A percentile compares a stretch with the other conserved stretches of the same genome.
These are phyloP conservation scores for Tetramitus jugosus DNA, from an alignment of 208 protist species.

Conservation along the genomic window DNA sequence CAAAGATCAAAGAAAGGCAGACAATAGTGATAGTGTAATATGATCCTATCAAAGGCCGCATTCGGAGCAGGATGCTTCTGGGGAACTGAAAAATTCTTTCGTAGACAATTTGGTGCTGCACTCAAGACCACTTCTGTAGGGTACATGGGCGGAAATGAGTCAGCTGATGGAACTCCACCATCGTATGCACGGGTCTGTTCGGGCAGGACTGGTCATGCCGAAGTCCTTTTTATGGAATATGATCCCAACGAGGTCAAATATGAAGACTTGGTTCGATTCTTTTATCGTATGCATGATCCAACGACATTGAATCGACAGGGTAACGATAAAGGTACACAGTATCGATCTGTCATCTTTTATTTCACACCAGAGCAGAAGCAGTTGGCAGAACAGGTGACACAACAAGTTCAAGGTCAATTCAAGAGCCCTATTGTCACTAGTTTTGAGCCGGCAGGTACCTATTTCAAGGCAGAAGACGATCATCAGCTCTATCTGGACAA, in stretches of 20 bases:
- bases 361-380: constrained; percentile 69
- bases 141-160: constrained; percentile 68
- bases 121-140: constrained; percentile 65
- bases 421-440: constrained; percentile 52
- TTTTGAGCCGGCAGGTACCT: constrained; percentile 52
- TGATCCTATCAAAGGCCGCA: constrained; percentile 41
- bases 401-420: constrained; percentile 43
- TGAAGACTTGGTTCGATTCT: constrained; percentile 69
- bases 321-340: constrained; percentile 80
- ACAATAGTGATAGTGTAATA: neutral
- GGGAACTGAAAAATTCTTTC: constrained; percentile 78
- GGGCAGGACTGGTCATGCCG: constrained; percentile 79
- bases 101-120: constrained; percentile 62
- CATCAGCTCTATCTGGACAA: constrained; percentile 72
- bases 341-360: constrained; percentile 73
- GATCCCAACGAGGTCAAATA: constrained; percentile 56
- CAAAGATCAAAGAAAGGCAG: too few species aligned
- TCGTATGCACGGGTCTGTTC: constrained; percentile 57
- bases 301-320: constrained; percentile 77
- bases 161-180: constrained; percentile 41
- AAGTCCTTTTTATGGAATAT: constrained; percentile 53
- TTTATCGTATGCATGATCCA: constrained; percentile 88
- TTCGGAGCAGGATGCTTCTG: constrained; percentile 82
- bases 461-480: constrained; percentile 71
- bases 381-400: constrained; percentile 59